A percentile compares a stretch with the other conserved stretches of the same genome.
These are phyloP conservation scores for Chlorophyllum brunneum DNA, from an alignment of 768 basidiomycete species.

Conservation along the genomic window DNA sequence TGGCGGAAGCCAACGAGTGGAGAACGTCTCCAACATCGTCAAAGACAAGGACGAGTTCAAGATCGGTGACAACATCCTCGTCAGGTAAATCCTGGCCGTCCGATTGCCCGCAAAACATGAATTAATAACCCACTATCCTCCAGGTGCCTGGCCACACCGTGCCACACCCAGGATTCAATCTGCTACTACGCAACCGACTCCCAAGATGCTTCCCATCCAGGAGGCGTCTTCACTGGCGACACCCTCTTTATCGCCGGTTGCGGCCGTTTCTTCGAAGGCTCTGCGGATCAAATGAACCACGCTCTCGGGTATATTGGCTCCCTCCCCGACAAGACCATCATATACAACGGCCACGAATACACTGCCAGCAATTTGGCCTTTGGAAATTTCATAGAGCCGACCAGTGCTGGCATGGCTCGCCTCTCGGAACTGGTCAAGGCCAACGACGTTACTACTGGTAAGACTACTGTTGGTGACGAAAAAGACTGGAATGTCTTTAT, in stretches of 20 bases:
- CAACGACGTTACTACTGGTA: conserved; percentile 68
- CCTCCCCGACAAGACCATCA: conserved; percentile 75
- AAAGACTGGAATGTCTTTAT: conserved; percentile 96
- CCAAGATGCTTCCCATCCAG: conserved; percentile 45
- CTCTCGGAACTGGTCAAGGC: conserved; percentile 54
- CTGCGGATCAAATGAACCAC: conserved; percentile 72
- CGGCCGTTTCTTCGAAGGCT: conserved; percentile 94
- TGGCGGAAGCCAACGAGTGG: conserved; percentile 73
- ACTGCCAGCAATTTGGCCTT: conserved; percentile 73
- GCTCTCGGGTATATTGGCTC: conserved; percentile 68
- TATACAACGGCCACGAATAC: conserved; percentile 93
- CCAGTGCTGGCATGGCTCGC: conserved; percentile 55
- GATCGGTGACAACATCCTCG: conserved; percentile 57
- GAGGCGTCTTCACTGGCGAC: conserved; percentile 91
- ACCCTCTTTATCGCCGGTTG: conserved; percentile 88
- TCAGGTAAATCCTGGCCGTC: conserved; percentile 41
- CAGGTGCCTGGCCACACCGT: conserved; percentile 84
- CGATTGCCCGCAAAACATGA: conserved; percentile 2
- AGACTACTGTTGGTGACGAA: conserved; percentile 90
- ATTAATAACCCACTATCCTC: not conserved
- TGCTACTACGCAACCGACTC: conserved; percentile 76
- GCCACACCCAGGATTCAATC: conserved; percentile 96
- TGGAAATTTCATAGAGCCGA: conserved; percentile 54
- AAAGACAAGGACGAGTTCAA: conserved; percentile 80
- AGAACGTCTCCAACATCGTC: conserved; percentile 67